Evolutionary conservation across 2,329 filamentous ascomycete genomes (phyloP).

Genomic region (Phialophora macrospora): DNA sequence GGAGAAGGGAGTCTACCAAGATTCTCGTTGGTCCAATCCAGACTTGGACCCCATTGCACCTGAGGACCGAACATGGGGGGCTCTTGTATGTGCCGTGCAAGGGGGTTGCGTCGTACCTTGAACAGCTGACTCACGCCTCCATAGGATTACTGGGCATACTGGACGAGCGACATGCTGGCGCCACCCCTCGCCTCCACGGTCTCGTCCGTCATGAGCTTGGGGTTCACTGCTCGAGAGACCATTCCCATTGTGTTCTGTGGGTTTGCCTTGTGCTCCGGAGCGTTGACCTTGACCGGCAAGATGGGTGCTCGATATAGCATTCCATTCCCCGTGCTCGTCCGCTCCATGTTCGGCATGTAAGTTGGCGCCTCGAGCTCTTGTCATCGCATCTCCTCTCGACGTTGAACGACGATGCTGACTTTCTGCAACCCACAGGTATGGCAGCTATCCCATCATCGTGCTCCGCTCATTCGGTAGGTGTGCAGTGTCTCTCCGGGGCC

Average conservation of each 20-base stretch:
- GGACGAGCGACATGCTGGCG: constrained; percentile 55
- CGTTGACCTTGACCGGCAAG: constrained; percentile 56
- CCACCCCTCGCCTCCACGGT: constrained; percentile 50
- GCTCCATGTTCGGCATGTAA: constrained; percentile 46
- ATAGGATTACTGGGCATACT: constrained; percentile 46
- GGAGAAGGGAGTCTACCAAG: constrained; percentile 49
- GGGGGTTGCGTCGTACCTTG: not conserved
- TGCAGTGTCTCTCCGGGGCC: constrained; percentile 17
- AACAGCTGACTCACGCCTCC: constrained; percentile 9
- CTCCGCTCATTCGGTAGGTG: constrained; percentile 46
- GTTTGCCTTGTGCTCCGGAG: constrained; percentile 53
- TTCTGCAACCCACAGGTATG: constrained; percentile 33
- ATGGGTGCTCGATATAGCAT: constrained; percentile 45
- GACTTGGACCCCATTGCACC: constrained; percentile 49
- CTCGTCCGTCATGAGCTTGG: constrained; percentile 50
- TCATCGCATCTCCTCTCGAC: not conserved
- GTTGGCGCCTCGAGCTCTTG: not conserved
- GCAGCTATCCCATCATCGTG: constrained; percentile 45
- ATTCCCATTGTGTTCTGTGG: constrained; percentile 57
- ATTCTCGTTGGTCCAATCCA: constrained; percentile 56
- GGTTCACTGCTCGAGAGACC: constrained; percentile 55
- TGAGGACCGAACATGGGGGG: constrained; percentile 54
- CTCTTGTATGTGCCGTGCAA: constrained; percentile 38
- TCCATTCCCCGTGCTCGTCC: constrained; percentile 44
- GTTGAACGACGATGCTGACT: not conserved